A percentile compares a stretch with the other conserved stretches of the same genome.
Conservation (phyloP, 2,329 filamentous ascomycete species). For the Bertia moriformis region DNA sequence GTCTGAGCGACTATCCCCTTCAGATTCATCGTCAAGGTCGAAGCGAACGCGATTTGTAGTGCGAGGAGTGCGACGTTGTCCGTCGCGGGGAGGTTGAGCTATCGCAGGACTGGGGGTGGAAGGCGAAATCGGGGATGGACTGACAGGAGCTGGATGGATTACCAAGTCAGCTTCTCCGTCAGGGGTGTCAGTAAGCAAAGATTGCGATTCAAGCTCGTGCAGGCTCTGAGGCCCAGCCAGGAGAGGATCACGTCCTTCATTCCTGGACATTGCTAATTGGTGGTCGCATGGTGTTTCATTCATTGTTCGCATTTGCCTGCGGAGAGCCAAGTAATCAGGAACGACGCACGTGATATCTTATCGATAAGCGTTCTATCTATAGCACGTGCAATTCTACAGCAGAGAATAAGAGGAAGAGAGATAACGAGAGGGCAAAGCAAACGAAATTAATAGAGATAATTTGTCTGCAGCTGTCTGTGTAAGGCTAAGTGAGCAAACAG, state of each 20-base stretch:
- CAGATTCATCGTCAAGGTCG: neutral
- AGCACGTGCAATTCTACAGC: too few relatives aligned
- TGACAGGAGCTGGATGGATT: neutral
- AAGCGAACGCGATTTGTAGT: conserved; percentile 1
- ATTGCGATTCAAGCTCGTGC: neutral
- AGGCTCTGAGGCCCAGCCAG: neutral
- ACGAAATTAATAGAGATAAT: too few relatives aligned
- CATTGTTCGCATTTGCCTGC: neutral
- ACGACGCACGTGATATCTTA: neutral
- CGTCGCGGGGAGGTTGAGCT: neutral
- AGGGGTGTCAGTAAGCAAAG: neutral
- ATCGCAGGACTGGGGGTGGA: neutral
- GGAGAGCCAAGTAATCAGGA: neutral
- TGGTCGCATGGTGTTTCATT: neutral
- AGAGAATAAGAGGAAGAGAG: too few relatives aligned
- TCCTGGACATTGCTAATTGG: neutral
- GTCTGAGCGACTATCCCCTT: neutral
- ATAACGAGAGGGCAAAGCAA: too few relatives aligned
- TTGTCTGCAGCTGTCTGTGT: too few relatives aligned
- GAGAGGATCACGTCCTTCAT: neutral
- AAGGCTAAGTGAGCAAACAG: too few relatives aligned
- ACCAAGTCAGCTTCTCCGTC: neutral
- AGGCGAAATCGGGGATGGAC: neutral
- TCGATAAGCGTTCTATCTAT: too few relatives aligned
- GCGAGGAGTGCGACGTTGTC: neutral